Base-by-base conservation (phyloP, 495 filamentous ascomycete genomes). In the Physcia stellaris region DNA sequence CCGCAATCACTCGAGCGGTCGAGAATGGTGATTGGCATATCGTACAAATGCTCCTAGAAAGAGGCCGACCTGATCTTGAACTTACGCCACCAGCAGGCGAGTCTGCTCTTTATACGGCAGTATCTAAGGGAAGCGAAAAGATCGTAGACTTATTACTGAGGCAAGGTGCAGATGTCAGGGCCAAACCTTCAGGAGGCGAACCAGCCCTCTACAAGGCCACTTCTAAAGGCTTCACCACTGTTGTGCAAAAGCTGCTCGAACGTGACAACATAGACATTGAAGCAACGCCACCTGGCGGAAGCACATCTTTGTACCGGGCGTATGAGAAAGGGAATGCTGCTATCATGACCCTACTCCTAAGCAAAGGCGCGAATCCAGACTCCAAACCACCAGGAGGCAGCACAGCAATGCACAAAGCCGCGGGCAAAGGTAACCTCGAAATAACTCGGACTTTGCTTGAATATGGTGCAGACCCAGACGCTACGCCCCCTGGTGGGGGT, bases 401-500 rank as follows among this genome's bases (percentile, higher is more conserved):
- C 2, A 42, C 40, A 9, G 48, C 48, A 7, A 32, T 48, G 37
- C 37, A 43, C 22, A 24, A 35, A 13, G 41, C 48, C 16, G 45
- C 41, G 9, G 24, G 24, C 13, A 43, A 31, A 15, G 33, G 41
- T 7, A 28, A 51, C 16, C 18, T 39, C 7, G 37, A 23, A 6
- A 35, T 46, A 18, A 22, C 37, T 10, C 24, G 35, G 13, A 3
- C 43, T 6, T 30, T 51, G 24, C 33, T 48, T 3, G 31, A 35
- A 13, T 11, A 35, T 27, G 45, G 45, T 15, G 48, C 45, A 11
- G 19, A 51, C 24, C 45, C 45, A 11, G 39, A 51, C 12, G 28
- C 34, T 17, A 45, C 17, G 4, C 43, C 48, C 4, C 41, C 37
- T 12, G 45, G 33, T 7, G 40, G 40, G 4, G 42, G 40, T 16